Evolutionary conservation across 441 rosid species (phyloP), one percentile per base, ranked within the genome.

Genomic region (Flueggea neowawraea): DNA sequence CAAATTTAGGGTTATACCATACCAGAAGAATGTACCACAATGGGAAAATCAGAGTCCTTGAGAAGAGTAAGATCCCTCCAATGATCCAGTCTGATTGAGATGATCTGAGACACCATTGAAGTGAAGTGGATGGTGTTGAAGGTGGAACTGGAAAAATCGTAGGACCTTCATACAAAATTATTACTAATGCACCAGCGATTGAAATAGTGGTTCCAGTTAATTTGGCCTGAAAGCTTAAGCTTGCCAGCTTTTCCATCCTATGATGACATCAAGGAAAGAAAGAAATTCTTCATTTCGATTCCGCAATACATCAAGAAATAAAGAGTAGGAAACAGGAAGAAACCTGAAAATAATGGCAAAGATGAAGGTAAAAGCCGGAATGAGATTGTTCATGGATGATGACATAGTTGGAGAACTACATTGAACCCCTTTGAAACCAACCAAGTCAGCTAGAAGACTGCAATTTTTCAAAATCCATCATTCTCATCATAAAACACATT

Each of bases 331-430:
- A 22, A 22, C 28, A 54, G 61, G 31, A 50, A 12, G 70, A 28
- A 67, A 81, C 93, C 86, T 81, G 77, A 87, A 77, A 58, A 82
- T 55, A 65, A 80, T 57, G 12, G 87, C 87, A 8, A 87, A 75
- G 0, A 80, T 54, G 75, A 84, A 83, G 45, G 90, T 84, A 62
- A 84, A 80, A 65, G 83, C 83, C 6, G 83, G 86, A 4, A 60
- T 61, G 44, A 83, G 79, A 59, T 86, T 83, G 63, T 73, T 69
- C 28, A 76, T 71, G 41, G 82, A 77, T 11, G 89, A 78, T 52
- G 83, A 69, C 55, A 86, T 84, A 16, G 84, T 80, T 50, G 87
- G 87, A 11, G 84, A 83, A 65, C 82, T 75, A 54, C 74, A 78
- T 56, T 72, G 66, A 51, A 83, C 61, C 10, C 87, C 91, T 58